Base-by-base conservation (phyloP, 2,329 filamentous ascomycete species). In the Fusarium proliferatum region DNA sequence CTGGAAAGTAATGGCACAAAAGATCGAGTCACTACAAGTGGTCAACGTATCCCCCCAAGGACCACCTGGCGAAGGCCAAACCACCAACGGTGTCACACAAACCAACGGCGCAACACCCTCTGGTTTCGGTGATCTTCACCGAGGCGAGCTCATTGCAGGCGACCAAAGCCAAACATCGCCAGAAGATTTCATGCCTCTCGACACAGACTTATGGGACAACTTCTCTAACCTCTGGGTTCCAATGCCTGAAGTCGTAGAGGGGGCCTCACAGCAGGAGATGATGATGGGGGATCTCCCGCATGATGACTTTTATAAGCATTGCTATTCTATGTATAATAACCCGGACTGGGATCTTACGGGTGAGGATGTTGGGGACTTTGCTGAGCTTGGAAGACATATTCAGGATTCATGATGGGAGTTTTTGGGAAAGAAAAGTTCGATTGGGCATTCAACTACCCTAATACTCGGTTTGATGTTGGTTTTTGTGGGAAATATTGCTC, bases 271-370 rank as follows among this genome's bases (percentile, higher is more conserved):
- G 38, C 71, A 78, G 33, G 76, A 78, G 26, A 71, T 76, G 19
- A 73, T 76, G 39, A 76, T 78, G 65, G 62, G 69, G 30, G 76
- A 78, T 34, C 53, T 78, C 10, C 72, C 74, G 10, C 72, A 69
- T 5, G 76, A 78, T 34, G 76, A 77, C 64, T 77, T 77, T 51
- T 78, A 76, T 63, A 78, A 78, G 58, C 74, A 75, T 45, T 78
- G 77, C 45, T 78, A 78, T 61, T 78, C 76, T 23, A 78, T 78
- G 76, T 78, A 78, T 23, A 78, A 78, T 26, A 78, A 78, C 10
- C 74, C 76, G 16, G 76, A 78, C 12, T 78, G 76, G 76, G 77
- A 77, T 46, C 75, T 78, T 12, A 78, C 76, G 6, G 76, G 76
- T 51, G 76, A 78, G 33, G 76, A 78, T 48, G 74, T 75, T n/a